Evolutionary conservation across 1,284 basidiomycete species (phyloP).

Genomic region (Puccinia polysora): DNA sequence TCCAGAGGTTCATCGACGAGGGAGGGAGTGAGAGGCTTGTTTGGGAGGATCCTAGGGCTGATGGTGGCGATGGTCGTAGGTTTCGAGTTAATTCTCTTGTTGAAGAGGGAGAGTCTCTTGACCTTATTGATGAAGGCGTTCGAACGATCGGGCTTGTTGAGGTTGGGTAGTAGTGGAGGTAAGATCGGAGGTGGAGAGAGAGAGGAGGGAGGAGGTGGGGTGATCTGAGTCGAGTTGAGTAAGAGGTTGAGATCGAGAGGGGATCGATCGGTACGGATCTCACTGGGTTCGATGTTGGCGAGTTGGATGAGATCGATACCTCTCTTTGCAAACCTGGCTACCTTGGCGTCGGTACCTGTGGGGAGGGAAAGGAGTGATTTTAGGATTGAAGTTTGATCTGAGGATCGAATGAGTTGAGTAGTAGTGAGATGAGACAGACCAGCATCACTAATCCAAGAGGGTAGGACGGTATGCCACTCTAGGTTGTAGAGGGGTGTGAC

Average conservation of each 20-base stretch:
- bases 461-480: slow-evolving; percentile 84
- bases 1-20: not conserved
- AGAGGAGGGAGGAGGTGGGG: slow-evolving; percentile 15
- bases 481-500: slow-evolving; percentile 93
- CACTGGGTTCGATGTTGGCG: slow-evolving; percentile 52
- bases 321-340: slow-evolving; percentile 80
- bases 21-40: too few relatives aligned
- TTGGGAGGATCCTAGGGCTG: too few relatives aligned
- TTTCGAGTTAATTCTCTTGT: not conserved
- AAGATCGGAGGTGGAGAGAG: slow-evolving; percentile 44
- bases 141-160: not conserved
- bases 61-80: not conserved
- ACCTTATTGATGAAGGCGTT: slow-evolving; percentile 6
- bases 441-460: slow-evolving; percentile 81
- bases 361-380: slow-evolving; percentile 24
- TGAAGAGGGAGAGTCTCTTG: not conserved
- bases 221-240: slow-evolving; percentile 3
- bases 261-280: slow-evolving; percentile 70
- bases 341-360: slow-evolving; percentile 80
- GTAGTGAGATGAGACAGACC: slow-evolving; percentile 11
- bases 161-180: slow-evolving; percentile 1
- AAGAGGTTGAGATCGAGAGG: slow-evolving; percentile 69
- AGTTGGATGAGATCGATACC: slow-evolving; percentile 57
- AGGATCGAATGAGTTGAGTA: not conserved
- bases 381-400: not conserved